A percentile compares a stretch with the other conserved stretches of the same genome.
phyloP scores from a whole-genome alignment of 129 eudicot species.

The Chrysanthemum lavandulifolium region DNA sequence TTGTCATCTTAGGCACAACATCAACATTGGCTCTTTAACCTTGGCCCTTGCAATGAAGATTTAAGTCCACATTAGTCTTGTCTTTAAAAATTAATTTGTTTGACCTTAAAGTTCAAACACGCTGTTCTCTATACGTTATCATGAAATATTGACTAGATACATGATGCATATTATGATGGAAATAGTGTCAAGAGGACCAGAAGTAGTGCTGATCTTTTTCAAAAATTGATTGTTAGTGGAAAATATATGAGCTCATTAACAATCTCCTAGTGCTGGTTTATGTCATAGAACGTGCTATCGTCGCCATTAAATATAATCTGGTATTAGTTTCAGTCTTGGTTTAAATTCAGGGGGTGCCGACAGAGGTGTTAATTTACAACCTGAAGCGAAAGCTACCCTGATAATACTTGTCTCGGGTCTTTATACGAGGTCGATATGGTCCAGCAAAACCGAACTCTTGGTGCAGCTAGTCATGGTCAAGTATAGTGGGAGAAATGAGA shows the following conservation, averaged over 20 bases:
- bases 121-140: background rate
- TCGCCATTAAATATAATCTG: background rate
- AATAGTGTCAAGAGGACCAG: conserved; percentile 5
- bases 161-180: conserved; percentile 7
- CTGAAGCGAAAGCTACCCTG: background rate
- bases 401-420: background rate
- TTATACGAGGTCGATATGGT: background rate
- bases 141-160: background rate
- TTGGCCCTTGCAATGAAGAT: background rate
- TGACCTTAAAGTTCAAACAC: background rate
- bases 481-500: conserved; percentile 15
- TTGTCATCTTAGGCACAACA: background rate
- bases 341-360: background rate
- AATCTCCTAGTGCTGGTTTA: conserved; percentile 9
- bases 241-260: conserved; percentile 14
- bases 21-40: background rate
- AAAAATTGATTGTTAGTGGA: conserved; percentile 14
- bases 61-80: background rate
- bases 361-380: background rate
- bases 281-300: conserved; percentile 14
- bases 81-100: background rate
- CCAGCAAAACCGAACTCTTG: conserved; percentile 7
- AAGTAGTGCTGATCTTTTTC: background rate
- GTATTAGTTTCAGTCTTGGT: background rate
- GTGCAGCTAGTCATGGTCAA: conserved; percentile 15